Evolutionary conservation across 257 asterid species (phyloP), one percentile per base, ranked within the genome.

Genomic region (Anisodus acutangulus): DNA sequence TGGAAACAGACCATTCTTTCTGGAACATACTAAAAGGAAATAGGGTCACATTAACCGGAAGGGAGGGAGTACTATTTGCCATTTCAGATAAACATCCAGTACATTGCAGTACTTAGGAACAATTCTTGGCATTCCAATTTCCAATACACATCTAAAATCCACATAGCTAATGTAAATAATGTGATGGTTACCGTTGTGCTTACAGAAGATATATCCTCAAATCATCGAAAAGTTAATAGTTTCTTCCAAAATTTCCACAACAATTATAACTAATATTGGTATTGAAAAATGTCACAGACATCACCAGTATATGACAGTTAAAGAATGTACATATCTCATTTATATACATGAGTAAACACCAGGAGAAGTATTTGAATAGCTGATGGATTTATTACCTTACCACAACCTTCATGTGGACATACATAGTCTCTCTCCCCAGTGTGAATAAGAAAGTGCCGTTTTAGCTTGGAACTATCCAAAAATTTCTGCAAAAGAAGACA

Each of bases 401-500:
- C 99, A 92, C 99, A 95, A 85, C 99, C 99, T 92, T 93, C 98
- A 86, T 95, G 94, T 9, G 99, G 98, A 85, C 99, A 97, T n/a
- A 95, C 92, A 84, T 88, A 97, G 87, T 93, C 98, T 86, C 99
- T 88, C 90, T 92, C 98, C 81, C 99, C 99, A 3, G 99, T 97
- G 90, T 97, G 99, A 87, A 92, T 97, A 85, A 97, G 93, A 86
- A 92, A 95, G 89, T 97, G 99, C 79, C 99, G 89, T 92, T 95
- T 97, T 59, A 97, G 92, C 89, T 97, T 97, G 83, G 99, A 97
- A 86, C 98, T 97, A 89, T 95, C 99, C 93, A 97, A 95, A 90
- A 97, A 97, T 93, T 94, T 97, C 98, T 97, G 95, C 93, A 89
- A 82, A 88, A 87, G 22, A 84, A 90, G 74, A 39, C 81, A 12